Conservation (phyloP, 331 rosid species). For the Erythrophleum ivorense region DNA sequence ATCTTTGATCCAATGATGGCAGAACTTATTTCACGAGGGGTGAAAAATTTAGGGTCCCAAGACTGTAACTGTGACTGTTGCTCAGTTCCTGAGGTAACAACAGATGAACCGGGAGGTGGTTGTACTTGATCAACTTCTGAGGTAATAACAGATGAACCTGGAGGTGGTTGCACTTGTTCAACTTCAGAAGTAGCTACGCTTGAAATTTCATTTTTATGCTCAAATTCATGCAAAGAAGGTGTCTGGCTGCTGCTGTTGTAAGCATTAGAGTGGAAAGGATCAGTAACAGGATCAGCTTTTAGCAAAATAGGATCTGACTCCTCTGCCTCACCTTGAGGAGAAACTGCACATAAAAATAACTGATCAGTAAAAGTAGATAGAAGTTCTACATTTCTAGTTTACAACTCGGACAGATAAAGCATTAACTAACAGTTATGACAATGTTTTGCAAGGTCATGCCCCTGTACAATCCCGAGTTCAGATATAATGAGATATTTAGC, state of each 20-base stretch:
- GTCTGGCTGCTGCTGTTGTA: conserved; percentile 18
- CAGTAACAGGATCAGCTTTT: conserved; percentile 28
- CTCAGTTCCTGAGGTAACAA: conserved; percentile 37
- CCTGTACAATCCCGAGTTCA: not conserved
- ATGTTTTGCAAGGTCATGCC: not conserved
- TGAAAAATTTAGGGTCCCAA: conserved; percentile 32
- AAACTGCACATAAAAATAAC: conserved; percentile 47
- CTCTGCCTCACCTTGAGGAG: conserved; percentile 44
- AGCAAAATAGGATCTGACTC: conserved; percentile 37
- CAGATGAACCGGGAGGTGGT: conserved; percentile 35
- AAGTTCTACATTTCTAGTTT: not conserved
- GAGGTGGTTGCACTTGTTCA: conserved; percentile 34
- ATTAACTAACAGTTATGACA: not conserved
- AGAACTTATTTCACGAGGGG: conserved; percentile 50
- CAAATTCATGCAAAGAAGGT: conserved; percentile 34
- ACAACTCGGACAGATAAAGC: not conserved
- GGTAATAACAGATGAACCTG: conserved; percentile 40
- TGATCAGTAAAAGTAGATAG: conserved; percentile 8
- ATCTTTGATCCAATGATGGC: conserved; percentile 63
- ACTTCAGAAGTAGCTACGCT: conserved; percentile 40
- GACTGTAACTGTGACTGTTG: conserved; percentile 22
- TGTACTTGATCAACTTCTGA: conserved; percentile 39
- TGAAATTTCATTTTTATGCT: conserved; percentile 30
- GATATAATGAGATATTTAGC: not conserved
- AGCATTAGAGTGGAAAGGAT: conserved; percentile 29